Evolutionary conservation across 257 asterid species (phyloP).

Genomic region (Verbascum thapsus): DNA sequence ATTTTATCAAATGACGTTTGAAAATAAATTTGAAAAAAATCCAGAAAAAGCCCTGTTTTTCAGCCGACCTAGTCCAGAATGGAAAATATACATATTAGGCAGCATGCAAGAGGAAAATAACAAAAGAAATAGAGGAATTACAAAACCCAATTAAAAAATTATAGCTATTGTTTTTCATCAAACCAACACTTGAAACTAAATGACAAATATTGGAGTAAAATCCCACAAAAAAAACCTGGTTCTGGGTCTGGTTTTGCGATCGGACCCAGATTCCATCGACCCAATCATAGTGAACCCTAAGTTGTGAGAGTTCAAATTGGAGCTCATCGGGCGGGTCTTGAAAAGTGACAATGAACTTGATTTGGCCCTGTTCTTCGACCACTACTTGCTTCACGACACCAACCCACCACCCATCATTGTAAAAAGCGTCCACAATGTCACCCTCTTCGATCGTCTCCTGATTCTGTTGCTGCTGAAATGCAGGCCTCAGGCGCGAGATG

Average conservation of each 20-base stretch:
- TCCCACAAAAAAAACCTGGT: no score
- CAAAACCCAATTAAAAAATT: no score
- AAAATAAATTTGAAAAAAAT: no score
- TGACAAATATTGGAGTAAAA: no score
- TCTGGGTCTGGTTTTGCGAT: constrained; percentile 18
- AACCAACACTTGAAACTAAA: no score
- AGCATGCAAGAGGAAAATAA: no score
- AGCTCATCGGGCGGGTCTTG: constrained; percentile 39
- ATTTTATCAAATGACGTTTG: no score
- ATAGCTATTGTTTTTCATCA: no score
- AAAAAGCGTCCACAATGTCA: constrained; percentile 39
- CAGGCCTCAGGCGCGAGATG: constrained; percentile 23
- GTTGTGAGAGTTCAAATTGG: constrained; percentile 31
- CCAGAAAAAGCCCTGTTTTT: no score
- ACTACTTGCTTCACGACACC: constrained; percentile 29
- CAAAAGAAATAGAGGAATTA: no score
- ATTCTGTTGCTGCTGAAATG: constrained; percentile 18
- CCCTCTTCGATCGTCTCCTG: constrained; percentile 11
- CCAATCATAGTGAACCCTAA: constrained; percentile 44
- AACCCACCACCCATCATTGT: constrained; percentile 44
- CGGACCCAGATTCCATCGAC: constrained; percentile 39
- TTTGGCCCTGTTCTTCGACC: no score
- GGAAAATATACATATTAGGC: neutral
- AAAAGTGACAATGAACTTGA: constrained; percentile 32
- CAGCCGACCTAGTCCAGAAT: no score